Evolutionary conservation across 129 eudicot species (phyloP), one percentile per base, ranked within the genome.

Genomic region (Flaveria bidentis): DNA sequence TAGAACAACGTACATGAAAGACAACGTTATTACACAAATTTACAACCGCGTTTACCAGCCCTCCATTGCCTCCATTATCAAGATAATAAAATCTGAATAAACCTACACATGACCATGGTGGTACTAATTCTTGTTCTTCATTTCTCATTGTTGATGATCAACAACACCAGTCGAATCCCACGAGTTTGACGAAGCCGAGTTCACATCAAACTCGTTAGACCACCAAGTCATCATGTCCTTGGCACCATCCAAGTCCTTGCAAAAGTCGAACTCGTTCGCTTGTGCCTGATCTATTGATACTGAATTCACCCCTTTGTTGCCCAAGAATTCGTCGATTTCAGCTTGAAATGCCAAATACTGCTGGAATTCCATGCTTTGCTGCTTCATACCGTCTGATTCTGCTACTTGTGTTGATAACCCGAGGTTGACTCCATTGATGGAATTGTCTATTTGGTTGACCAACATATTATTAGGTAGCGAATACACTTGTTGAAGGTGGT

Each of bases 211-310:
- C 18, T 86, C 91, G 61, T 84, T 84, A 18, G 84, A 79, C 97
- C 91, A 91, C 96, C 96, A 90, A n/a, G 60, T 42, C 69, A 79
- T 62, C 41, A 75, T 73, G 73, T 83, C 89, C 78, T 75, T 88
- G 63, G 78, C 62, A 47, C 82, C 78, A 28, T 77, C 41, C 41
- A 36, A 5, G 41, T 36, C 41, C 7, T 88, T 85, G 52, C 85
- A 81, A 75, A 80, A 82, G 5, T 82, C 89, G 2, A 85, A 75
- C 39, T 79, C 86, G 50, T 26, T 73, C 30, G 47, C 69, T 42
- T 73, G 78, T 53, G 75, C 42, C 26, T 75, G 49, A 26, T 69
- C 83, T 14, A 65, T 2, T 42, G 76, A 57, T 9, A 68, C 33
- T 2, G 63, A 66, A 55, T 73, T 74, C 15, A 75, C 63, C 5